Base-by-base conservation (phyloP, 805 yeast genomes). In the Wickerhamiella brachini region DNA sequence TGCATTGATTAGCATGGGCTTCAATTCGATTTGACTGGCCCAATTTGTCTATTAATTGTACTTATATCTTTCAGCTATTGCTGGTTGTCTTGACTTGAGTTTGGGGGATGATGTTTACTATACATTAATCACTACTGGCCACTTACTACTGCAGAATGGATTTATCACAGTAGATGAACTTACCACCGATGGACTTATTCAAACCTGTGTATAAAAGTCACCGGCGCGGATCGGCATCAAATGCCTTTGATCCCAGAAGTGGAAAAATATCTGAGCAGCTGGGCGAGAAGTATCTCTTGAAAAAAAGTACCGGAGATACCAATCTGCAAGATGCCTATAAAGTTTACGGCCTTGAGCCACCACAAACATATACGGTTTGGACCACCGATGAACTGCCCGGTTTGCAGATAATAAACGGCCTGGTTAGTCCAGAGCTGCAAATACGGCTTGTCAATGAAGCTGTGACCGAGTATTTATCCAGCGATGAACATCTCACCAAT, bases 361-460 rank as follows among this genome's bases (percentile, higher is more conserved):
- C 49, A 21, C 46, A 31, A 18, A 12, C 8, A 7, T 43, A 47
- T 20, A 23, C 23, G 2, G 50, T 42, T 13, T 52, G 64, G 57
- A 56, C 59, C 0, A 44, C 63, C 15, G 48, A 50, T 1, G 57
- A 65, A 29, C 56, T 70, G 6, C 71, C 73, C 0, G 74, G 74
- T 1, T 57, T 71, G 21, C 24, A 45, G 20, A 59, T 70, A 2
- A 49, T 62, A 23, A 56, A 65, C 5, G 53, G 55, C 1, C 37
- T 58, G 22, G 45, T 67, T 6, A 52, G 62, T 0, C 54, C 55
- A 0, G 54, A 48, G 1, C 57, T 60, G 12, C 73, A 70, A 54
- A 54, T 52, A 1, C 51, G 55, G 45, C 54, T 70, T 22, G 54
- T 67, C 5, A 50, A 51, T 5, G 64, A 65, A 39, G 58, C 63